Percentiles rank a stretch among this genome's conserved stretches.
Evolutionary conservation across 2,329 filamentous ascomycete genomes (phyloP).

Genomic region (Ophiostoma sp.): DNA sequence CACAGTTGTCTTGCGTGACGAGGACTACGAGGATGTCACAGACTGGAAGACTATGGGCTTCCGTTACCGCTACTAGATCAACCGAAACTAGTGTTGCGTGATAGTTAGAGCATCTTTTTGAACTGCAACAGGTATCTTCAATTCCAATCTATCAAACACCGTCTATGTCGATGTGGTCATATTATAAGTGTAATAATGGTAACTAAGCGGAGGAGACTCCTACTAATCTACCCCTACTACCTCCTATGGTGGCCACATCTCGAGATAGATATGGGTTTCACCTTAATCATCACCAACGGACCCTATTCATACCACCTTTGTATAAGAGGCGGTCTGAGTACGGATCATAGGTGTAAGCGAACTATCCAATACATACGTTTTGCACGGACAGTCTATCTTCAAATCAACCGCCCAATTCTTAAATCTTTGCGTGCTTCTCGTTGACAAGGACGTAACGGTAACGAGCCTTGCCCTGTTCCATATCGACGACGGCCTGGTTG

Average conservation of each 20-base stretch:
- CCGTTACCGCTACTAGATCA: slow-evolving; percentile 8
- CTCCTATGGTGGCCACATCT: no score
- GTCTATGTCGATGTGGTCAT: no score
- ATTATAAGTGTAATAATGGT: no score
- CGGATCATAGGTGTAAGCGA: no score
- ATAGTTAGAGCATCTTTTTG: not conserved
- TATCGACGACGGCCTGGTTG: slow-evolving; percentile 54
- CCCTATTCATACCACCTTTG: no score
- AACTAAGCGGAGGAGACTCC: no score
- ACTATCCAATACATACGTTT: no score
- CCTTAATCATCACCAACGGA: no score
- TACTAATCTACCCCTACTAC: no score
- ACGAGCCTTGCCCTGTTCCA: slow-evolving; percentile 51
- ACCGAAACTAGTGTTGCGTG: not conserved
- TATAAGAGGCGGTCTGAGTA: no score
- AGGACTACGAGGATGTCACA: slow-evolving; percentile 6
- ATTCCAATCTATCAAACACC: not conserved
- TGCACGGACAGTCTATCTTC: no score
- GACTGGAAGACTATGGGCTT: slow-evolving; percentile 14
- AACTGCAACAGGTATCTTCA: not conserved
- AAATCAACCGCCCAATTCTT: not conserved
- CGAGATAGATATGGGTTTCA: no score
- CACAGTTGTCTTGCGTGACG: not conserved
- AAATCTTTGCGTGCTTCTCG: slow-evolving; percentile 10
- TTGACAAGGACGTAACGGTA: slow-evolving; percentile 44